Evolutionary conservation across 1,139 yeast genomes (phyloP), one percentile per base, ranked within the genome.

Genomic region (Yamadazyma oceani): DNA sequence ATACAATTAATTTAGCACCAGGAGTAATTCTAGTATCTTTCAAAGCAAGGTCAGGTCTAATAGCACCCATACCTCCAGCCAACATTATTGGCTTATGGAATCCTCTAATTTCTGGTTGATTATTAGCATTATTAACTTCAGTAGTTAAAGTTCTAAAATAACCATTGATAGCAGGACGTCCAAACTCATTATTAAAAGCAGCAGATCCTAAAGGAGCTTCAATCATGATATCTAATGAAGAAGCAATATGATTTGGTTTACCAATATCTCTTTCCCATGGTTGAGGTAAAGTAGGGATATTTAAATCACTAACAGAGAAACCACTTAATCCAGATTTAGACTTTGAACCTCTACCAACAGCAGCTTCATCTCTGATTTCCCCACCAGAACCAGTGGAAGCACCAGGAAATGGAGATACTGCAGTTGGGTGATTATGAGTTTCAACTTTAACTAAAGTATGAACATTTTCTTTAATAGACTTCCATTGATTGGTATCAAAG

Each of bases 371-470:
- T 75, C 99, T 86, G 55, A 94, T 94, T 67, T 94, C 99, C 69
- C 99, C 99, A 62, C 99, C 99, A 15, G 98, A 90, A 48, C 99
- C 99, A 14, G 99, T 94, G 26, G 99, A 96, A 26, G 99, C 99
- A 64, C 99, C 99, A 4, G 98, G 92, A 66, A 87, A 94, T 25
- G 99, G 99, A 21, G 97, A 90, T 10, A 94, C 97, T 0, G 98
- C 98, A 26, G 99, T 94, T 38, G 99, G 99, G 61, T 94, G 99
- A 66, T 94, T 94, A 62, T 94, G 99, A 23, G 99, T 94, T 66
- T 94, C 99, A 36, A 94, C 98, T 62, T 94, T 94, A 50, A 90
- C 86, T 50, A 94, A 72, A 57, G 95, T 87, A 50, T 92, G 94
- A 17, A 92, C 95, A 38, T 69, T 71, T 66, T 94, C 98, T 48